Base-by-base conservation (phyloP, 192 early-diverging fungal species). In the Chytriomyces sp. region DNA sequence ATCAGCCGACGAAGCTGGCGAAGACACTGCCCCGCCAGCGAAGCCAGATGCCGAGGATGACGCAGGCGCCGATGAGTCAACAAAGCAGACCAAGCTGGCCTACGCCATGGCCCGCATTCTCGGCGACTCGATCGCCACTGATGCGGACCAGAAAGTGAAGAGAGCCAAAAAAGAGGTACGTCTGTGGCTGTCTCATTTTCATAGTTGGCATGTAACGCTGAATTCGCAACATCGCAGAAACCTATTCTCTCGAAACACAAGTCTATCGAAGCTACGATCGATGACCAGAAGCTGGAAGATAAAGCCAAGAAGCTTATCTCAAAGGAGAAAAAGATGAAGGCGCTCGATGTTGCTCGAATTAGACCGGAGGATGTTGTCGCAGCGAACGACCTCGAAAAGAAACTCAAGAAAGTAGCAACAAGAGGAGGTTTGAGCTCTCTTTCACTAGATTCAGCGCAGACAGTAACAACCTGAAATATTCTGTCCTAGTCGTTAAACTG, bases 321-420 rank as follows among this genome's bases (percentile, higher is more conserved):
- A 18, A 87, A 85, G 28, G 95, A 98, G 65, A 92, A 90, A 79
- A 93, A 91, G 65, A 64, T 82, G 66, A 71, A 91, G 61, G 81
- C 82, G 9, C 7, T 73, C 24, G 86, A 87, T 65, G 87, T 90
- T 77, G 94, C 93, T 68, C 85, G 92, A 47, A 85, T 96, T 8
- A 86, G 91, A 57, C 93, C 91, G 0, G 89, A 91, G n/a, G 71
- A 73, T 23, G 45, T 73, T 9, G 86, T 89, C 69, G 86, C 91
- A 45, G 90, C 88, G 49, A 89, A 91, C 80, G 94, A 95, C 59
- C 92, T 95, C 73, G 97, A 98, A 80, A 93, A 95, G 80, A 90
- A 87, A 82, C 79, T 98, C 78, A 82, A 93, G 69, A 97, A 97
- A 86, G 89, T 95, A 6, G 94, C 95, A 5, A 98, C 97, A 7